These are phyloP conservation scores for Stemphylium beticola DNA, from an alignment of 2,329 filamentous ascomycete species.

Conservation along the genomic window DNA sequence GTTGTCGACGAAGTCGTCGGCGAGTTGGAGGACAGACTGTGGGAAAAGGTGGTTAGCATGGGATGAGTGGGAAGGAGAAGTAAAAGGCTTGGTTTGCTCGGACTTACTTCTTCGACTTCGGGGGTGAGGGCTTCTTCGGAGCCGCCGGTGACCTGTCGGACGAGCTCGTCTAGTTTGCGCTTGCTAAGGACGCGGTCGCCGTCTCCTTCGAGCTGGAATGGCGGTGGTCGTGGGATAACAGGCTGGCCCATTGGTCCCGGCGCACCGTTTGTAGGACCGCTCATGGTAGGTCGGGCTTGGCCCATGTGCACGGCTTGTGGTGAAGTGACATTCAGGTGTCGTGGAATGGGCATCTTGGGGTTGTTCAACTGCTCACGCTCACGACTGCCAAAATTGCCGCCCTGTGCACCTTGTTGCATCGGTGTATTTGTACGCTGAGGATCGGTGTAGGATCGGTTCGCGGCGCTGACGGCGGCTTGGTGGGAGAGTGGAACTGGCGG, in stretches of 20 bases:
- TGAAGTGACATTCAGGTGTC: conserved; percentile 73
- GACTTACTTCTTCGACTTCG: conserved; percentile 89
- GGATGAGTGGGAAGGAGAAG: not conserved
- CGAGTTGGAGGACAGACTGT: conserved; percentile 83
- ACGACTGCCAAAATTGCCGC: conserved; percentile 43
- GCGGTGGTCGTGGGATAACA: conserved; percentile 78
- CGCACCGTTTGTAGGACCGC: conserved; percentile 74
- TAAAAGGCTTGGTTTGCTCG: not conserved
- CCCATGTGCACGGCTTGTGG: conserved; percentile 78
- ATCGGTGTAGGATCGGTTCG: conserved; percentile 48
- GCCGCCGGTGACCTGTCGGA: conserved; percentile 88
- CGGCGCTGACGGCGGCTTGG: conserved; percentile 53
- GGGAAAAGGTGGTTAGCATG: not conserved
- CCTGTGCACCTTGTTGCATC: conserved; percentile 38
- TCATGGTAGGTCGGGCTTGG: conserved; percentile 79
- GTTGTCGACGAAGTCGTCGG: conserved; percentile 93
- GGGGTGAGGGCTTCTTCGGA: conserved; percentile 81
- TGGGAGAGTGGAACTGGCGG: conserved; percentile 52
- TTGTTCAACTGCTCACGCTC: conserved; percentile 54
- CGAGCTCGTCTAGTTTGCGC: conserved; percentile 95
- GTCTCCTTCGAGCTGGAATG: conserved; percentile 87
- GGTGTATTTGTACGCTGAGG: conserved; percentile 44
- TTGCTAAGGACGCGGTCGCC: conserved; percentile 94
- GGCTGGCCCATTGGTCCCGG: conserved; percentile 88
- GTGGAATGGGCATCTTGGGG: conserved; percentile 81